Evolutionary conservation across 2,329 filamentous ascomycete species (phyloP), one percentile per base, ranked within the genome.

Genomic region (Ophiocordyceps camponoti-leonardi): DNA sequence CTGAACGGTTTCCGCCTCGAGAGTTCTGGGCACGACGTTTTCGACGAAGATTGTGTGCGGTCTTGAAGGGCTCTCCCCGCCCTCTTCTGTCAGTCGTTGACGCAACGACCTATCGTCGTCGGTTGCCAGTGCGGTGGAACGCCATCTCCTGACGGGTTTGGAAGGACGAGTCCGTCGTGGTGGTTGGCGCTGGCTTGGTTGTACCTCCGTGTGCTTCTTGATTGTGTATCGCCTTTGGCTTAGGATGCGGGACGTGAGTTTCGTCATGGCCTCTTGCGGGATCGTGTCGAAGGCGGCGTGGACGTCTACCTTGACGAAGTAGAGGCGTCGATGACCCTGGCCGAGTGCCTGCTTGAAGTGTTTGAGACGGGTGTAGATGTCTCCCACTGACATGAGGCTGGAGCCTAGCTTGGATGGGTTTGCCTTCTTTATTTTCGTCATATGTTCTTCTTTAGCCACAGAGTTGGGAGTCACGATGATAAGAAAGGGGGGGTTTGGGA

Each of bases 261-360:
- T 59, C 31, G 95, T 57, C 18, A 96, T 67, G 1, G 77, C 75
- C 23, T 73, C 63, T 58, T 96, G 92, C 0, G 92, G 92, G 41
- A 98, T 95, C 0, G 84, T 94, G 61, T 98, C 92, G 58, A 95
- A 98, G 53, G 90, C 94, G 2, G 86, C 79, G 58, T 85, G 77
- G 19, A 98, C 88, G 56, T 98, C 92, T 13, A 94, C 69, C 59
- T 98, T 98, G 49, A 81, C 88, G 62, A 96, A 94, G 61, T 84
- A 96, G 1, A 95, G 63, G 5, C 61, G 37, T 10, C 57, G 54
- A 0, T 62, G 53, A 0, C 51, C 50, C 1, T 61, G 47, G 0
- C 62, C 61, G 12, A 83, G 58, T 1, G 51, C 61, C 2, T 61
- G 54, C 50, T 81, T 82, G 65, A 94, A 96, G 0, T 51, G 54